Evolutionary conservation across 2,329 filamentous ascomycete genomes (phyloP).

Genomic region (Hymenoscyphus infarciens): DNA sequence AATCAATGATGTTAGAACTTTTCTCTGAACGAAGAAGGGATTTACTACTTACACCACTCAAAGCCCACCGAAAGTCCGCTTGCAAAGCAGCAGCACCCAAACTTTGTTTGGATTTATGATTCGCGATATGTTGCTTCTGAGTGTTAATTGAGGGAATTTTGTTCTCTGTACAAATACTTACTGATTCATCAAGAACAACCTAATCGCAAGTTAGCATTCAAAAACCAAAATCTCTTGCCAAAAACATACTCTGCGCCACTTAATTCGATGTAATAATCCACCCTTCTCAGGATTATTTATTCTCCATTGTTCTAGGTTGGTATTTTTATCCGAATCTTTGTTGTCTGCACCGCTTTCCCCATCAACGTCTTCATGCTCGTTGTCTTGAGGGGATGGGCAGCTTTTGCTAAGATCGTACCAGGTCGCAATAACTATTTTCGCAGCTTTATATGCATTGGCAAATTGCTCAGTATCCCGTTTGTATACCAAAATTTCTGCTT

Average conservation of each 20-base stretch:
- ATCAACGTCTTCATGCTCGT: too few relatives aligned
- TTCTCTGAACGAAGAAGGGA: background rate
- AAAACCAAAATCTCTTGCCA: background rate
- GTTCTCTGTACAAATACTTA: constrained; percentile 1
- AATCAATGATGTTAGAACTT: background rate
- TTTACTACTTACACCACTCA: constrained; percentile 19
- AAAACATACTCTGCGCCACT: constrained; percentile 40
- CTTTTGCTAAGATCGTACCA: background rate
- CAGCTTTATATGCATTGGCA: too few relatives aligned
- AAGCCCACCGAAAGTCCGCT: constrained; percentile 16
- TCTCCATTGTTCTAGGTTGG: background rate
- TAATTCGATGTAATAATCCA: constrained; percentile 34
- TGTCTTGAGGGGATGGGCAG: background rate
- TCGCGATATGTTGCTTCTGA: constrained; percentile 46
- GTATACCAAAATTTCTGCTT: too few relatives aligned
- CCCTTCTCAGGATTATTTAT: background rate
- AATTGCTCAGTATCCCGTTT: too few relatives aligned
- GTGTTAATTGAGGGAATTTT: background rate
- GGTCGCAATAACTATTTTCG: background rate
- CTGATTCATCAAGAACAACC: constrained; percentile 51
- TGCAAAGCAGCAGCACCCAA: constrained; percentile 38
- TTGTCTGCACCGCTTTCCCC: background rate
- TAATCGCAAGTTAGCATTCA: background rate
- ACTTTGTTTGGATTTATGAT: constrained; percentile 36
- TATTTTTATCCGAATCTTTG: background rate